Evolutionary conservation across 176 grass and related monocot genomes (phyloP).

Genomic region (Olyra latifolia): DNA sequence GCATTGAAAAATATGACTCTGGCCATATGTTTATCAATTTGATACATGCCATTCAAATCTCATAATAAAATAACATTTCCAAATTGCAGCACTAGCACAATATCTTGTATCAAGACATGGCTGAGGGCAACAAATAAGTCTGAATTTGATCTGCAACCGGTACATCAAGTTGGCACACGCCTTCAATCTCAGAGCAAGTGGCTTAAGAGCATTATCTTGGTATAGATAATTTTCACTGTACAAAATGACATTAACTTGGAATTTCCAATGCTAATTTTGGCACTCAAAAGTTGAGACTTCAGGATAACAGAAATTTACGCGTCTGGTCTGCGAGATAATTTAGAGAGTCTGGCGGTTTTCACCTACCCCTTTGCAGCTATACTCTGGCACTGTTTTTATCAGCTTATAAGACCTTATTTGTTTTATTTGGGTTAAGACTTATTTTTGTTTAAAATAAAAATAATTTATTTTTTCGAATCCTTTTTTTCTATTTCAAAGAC

Average conservation of each 20-base stretch:
- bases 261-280: background rate
- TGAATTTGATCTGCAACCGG: constrained; percentile 14
- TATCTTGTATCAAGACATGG: background rate
- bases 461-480: too few species aligned
- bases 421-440: too few species aligned
- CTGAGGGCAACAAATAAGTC: background rate
- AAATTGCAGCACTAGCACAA: background rate
- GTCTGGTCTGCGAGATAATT: background rate
- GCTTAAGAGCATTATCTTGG: background rate
- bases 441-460: too few species aligned
- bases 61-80: background rate
- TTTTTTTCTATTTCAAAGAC: too few species aligned
- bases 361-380: background rate
- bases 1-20: background rate
- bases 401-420: too few species aligned
- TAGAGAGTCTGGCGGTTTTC: background rate
- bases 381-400: too few species aligned
- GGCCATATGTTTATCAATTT: background rate
- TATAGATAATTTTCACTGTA: background rate
- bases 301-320: background rate
- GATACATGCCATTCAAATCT: background rate
- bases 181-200: constrained; percentile 8
- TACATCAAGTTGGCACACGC: constrained; percentile 17
- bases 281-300: background rate
- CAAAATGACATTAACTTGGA: background rate